These are phyloP conservation scores for Paramecium octaurelia DNA, from an alignment of 73 alveolate species.

Conservation along the genomic window DNA sequence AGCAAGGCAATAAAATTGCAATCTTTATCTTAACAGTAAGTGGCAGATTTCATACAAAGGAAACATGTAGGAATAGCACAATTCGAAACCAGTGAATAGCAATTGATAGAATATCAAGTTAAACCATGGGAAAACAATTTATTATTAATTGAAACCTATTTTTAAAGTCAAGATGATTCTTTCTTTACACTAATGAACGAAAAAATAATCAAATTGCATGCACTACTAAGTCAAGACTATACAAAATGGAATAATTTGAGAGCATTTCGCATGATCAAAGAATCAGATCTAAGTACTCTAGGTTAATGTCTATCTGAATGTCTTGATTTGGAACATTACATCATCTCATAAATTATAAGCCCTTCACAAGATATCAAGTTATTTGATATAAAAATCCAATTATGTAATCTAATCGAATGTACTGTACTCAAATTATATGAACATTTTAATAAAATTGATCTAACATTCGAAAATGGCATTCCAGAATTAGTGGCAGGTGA, in stretches of 20 bases:
- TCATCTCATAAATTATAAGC: not conserved
- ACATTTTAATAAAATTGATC: not conserved
- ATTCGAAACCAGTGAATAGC: not conserved
- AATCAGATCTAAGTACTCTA: not conserved
- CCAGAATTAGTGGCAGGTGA: conserved; percentile 5
- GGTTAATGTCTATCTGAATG: not conserved
- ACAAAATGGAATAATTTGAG: conserved; percentile 36
- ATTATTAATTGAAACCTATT: not conserved
- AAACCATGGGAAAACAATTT: not conserved
- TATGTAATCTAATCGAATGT: not conserved
- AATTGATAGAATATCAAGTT: not conserved
- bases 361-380: not conserved
- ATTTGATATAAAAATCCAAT: not conserved
- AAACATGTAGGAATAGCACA: not conserved
- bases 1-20: not conserved
- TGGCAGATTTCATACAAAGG: not conserved
- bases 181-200: not conserved
- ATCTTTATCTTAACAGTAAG: not conserved
- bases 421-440: not conserved
- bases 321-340: not conserved
- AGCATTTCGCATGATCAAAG: not conserved
- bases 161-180: not conserved
- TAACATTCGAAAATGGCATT: not conserved
- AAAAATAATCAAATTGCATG: not conserved
- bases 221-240: not conserved